Base-by-base conservation (phyloP, 2,329 filamentous ascomycete genomes). In the Alternaria triticina region DNA sequence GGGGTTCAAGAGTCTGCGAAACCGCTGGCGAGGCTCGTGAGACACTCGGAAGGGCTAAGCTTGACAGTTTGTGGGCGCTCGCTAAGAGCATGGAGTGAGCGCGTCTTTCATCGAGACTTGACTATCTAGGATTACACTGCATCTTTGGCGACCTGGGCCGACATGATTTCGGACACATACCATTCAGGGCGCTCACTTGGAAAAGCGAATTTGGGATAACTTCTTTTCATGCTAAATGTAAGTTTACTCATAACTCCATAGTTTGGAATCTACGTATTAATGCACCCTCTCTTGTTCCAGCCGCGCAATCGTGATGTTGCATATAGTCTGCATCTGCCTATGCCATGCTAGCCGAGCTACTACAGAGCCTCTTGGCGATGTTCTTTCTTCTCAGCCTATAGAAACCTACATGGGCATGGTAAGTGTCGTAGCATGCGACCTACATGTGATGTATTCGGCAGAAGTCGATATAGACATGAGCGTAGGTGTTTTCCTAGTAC, bases 61-160 rank as follows among this genome's bases (percentile, higher is more conserved):
- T 98, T 87, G 95, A 98, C 73, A 97, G 91, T 73, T 95, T 99
- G 75, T 99, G 96, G 96, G 91, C 91, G 10, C 82, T 96, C 71
- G 95, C 94, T 0, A 97, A 96, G 84, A 92, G 76, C 52, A 67
- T 73, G 30, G 71, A 74, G 28, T 70, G 47, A 67, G n/a, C 22
- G 25, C 12, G 9, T 17, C 11, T 20, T 13, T 15, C 15, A 54
- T 20, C 20, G 36, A 10, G 30, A 30, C 36, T 23, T 23, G 40
- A 43, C 23, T 15, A 40, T 55, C 13, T 28, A 36, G 20, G 12
- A 46, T 23, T 13, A 47, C 20, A 25, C 28, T 15, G 33, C 15
- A 36, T 25, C 10, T n/a, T 23, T 40, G 9, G 49, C 28, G 49
- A 52, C 49, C 23, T 40, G 10, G 13, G 44, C 15, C n/a, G 40